Base-by-base conservation (phyloP, 2,329 filamentous ascomycete species). In the Mycosphaerella sp. region DNA sequence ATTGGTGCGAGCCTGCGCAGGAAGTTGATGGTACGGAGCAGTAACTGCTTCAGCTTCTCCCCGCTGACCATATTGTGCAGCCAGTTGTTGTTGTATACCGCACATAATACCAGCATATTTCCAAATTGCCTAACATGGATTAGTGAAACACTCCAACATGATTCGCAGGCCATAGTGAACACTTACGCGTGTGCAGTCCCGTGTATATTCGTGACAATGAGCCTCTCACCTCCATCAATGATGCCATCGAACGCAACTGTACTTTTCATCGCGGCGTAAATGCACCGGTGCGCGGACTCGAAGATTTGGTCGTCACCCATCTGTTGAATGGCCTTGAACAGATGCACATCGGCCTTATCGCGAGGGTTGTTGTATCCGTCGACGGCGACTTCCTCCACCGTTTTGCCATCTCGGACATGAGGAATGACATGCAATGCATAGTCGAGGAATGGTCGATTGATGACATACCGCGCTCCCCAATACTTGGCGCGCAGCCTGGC, bases 161-260 rank as follows among this genome's bases (percentile, higher is more conserved):
- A 21, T 23, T n/a, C 6, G 26, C 26, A 29, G 26, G 5, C 4
- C 41, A 49, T 9, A 40, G 45, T 45, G 45, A 45, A 11, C 32
- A 83, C 89, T 82, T 87, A 95, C 88, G 92, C 91, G 77, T 96
- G 92, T 58, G 90, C 87, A 14, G 92, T 97, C 49, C 92, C 91
- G 72, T 95, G 95, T 23, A 95, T 85, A 57, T 96, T 97, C n/a
- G 92, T 97, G 52, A 97, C 84, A 48, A 96, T 85, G 74, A 88
- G 66, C 71, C 76, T 62, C 77, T 80, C 58, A 4, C 40, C 40
- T 11, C 3, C 40, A 12, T 11, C 14, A 78, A 85, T 65, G 75
- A 86, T 69, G 78, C 87, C 77, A 67, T 87, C 81, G 67, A 97
- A 95, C 0, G 90, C 89, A 51, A 83, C 80, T 0, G 92, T 97